Evolutionary conservation across 805 yeast genomes (phyloP), one percentile per base, ranked within the genome.

Genomic region (Spathaspora passalidarum): DNA sequence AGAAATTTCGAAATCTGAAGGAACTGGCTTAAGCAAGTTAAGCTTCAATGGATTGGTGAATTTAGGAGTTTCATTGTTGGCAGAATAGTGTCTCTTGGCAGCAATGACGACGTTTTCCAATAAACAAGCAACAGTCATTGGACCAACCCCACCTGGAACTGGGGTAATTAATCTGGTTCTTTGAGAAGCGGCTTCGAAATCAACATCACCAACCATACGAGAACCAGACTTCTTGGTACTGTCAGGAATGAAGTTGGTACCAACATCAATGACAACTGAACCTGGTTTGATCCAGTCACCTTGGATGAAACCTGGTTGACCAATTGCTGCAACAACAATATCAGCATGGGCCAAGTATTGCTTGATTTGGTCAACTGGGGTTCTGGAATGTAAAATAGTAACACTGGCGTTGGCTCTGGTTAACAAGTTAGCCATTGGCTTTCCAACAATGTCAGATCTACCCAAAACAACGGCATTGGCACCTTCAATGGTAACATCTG

Each of bases 101-200:
- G 91, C 85, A 45, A 73, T 66, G 32, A 82, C 69, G 22, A 86
- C 90, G 62, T 87, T 87, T 53, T 81, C 81, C 63, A 85, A 79
- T 46, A 87, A 71, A 81, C 84, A 83, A 21, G 94, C 94, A 39
- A 87, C 92, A 11, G 95, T 87, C 95, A 87, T 87, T 60, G 95
- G 95, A 43, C 95, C 95, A 52, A 87, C 95, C 54, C 95, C 95
- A 62, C 95, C 95, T 43, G 95, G 95, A 48, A 87, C 95, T 8
- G 95, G 95, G n/a, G 95, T 87, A 52, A 86, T 73, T 56, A 76
- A 74, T 6, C 83, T 73, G 4, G 90, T 83, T 52, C 73, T 78
- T 43, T 69, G 66, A 34, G 68, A 62, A 46, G 84, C 81, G 32
- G 76, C 66, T 40, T 75, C 81, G 53, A 74, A 85, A 47, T 85